phyloP scores from a whole-genome alignment of 2,329 filamentous ascomycete genomes.

The Cryphonectria parasitica region DNA sequence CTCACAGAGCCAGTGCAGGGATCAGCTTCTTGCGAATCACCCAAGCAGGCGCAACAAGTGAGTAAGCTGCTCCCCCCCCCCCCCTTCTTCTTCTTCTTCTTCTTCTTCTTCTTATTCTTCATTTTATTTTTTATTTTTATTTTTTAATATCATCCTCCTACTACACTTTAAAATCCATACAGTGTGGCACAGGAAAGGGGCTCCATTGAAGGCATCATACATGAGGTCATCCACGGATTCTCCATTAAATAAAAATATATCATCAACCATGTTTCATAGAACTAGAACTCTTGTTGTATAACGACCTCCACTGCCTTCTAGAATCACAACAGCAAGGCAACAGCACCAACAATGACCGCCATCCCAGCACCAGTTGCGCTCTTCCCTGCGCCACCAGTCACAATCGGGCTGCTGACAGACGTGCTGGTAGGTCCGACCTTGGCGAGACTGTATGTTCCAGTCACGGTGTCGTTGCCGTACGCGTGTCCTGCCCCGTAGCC shows the following conservation, averaged over 20 bases:
- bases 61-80: background rate
- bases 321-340: conserved; percentile 25
- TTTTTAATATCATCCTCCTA: background rate
- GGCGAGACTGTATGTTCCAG: conserved; percentile 24
- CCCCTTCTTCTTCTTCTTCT: too few species aligned
- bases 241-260: conserved; percentile 5
- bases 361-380: conserved; percentile 11
- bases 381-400: conserved; percentile 23
- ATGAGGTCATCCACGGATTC: background rate
- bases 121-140: too few species aligned
- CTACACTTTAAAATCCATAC: background rate
- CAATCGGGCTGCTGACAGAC: background rate
- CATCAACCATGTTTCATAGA: background rate
- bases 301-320: too few species aligned
- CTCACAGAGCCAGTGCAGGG: background rate
- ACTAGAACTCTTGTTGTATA: background rate
- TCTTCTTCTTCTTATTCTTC: too few species aligned
- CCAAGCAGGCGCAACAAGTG: too few species aligned
- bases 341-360: conserved; percentile 12
- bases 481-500: conserved; percentile 8
- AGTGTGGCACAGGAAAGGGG: background rate
- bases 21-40: too few species aligned
- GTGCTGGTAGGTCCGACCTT: conserved; percentile 20
- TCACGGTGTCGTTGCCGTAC: conserved; percentile 18
- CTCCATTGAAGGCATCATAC: background rate